Conservation (phyloP, 139 green algal species). For the Nannochloris sp. region DNA sequence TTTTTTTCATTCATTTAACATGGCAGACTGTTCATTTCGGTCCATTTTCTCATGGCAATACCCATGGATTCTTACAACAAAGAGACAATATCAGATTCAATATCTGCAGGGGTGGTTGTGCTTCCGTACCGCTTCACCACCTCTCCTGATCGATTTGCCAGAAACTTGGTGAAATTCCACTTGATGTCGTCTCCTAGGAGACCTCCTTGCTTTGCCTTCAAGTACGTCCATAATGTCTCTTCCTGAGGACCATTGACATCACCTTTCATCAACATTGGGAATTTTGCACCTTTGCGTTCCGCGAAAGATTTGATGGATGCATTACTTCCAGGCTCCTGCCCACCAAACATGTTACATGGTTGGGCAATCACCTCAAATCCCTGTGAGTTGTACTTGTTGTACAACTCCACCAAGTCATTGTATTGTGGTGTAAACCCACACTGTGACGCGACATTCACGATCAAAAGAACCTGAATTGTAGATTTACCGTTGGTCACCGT, state of each 20-base stretch:
- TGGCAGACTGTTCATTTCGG: background rate
- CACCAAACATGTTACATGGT: conserved; percentile 72
- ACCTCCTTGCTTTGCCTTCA: conserved; percentile 56
- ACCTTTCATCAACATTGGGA: conserved; percentile 57
- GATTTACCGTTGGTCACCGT: too few species aligned
- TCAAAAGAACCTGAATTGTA: conserved; percentile 23
- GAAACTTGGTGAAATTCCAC: conserved; percentile 44
- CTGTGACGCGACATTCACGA: conserved; percentile 59
- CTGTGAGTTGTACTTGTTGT: conserved; percentile 54
- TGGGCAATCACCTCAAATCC: conserved; percentile 68
- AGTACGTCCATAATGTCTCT: conserved; percentile 38
- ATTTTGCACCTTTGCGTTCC: conserved; percentile 35
- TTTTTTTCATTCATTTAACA: background rate
- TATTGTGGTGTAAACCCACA: conserved; percentile 46
- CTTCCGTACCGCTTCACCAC: conserved; percentile 25
- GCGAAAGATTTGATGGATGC: conserved; percentile 66
- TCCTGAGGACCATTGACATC: conserved; percentile 52
- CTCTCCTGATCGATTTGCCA: conserved; percentile 23
- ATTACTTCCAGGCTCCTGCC: conserved; percentile 62
- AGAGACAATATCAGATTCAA: conserved; percentile 30
- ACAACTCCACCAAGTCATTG: conserved; percentile 53
- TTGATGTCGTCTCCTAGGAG: conserved; percentile 47
- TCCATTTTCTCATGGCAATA: background rate
- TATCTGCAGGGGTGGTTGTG: conserved; percentile 18
- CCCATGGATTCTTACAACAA: conserved; percentile 17